phyloP scores from a whole-genome alignment of 768 basidiomycete species.

The Coprinellus aureogranulatus region DNA sequence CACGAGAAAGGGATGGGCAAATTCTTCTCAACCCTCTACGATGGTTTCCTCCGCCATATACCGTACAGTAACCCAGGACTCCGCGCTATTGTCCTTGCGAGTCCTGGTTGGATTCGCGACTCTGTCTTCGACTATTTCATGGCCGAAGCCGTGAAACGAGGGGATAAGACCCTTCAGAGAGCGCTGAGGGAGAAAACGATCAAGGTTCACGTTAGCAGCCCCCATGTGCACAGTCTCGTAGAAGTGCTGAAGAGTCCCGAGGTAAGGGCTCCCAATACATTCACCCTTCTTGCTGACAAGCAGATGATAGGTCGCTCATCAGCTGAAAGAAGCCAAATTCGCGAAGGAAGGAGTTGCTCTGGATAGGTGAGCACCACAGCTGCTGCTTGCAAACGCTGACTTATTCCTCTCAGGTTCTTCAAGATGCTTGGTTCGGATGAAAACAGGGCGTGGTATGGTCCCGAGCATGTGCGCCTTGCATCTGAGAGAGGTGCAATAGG shows the following conservation, averaged over 20 bases:
- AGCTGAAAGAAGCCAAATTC: slow-evolving; percentile 93
- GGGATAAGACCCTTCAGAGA: slow-evolving; percentile 79
- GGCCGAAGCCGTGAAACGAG: slow-evolving; percentile 72
- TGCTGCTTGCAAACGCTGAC: not conserved
- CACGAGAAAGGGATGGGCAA: slow-evolving; percentile 88
- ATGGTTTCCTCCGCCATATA: slow-evolving; percentile 86
- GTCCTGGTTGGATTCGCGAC: slow-evolving; percentile 95
- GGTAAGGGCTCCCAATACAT: slow-evolving; percentile 51
- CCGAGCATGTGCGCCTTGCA: slow-evolving; percentile 88
- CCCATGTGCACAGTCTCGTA: slow-evolving; percentile 93
- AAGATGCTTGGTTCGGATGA: slow-evolving; percentile 96
- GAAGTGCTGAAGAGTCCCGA: slow-evolving; percentile 95
- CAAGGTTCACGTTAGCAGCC: slow-evolving; percentile 87
- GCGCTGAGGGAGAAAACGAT: slow-evolving; percentile 80
- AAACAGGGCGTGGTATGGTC: slow-evolving; percentile 97
- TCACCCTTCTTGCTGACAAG: not conserved
- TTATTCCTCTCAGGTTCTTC: slow-evolving; percentile 67
- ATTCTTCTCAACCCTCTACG: slow-evolving; percentile 83
- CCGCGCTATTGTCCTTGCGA: slow-evolving; percentile 92
- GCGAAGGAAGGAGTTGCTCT: slow-evolving; percentile 89
- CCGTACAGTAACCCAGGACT: slow-evolving; percentile 72
- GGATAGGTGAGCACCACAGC: slow-evolving; percentile 59
- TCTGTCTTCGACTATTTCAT: slow-evolving; percentile 81
- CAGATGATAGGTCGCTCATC: slow-evolving; percentile 56
- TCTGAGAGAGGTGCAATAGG: slow-evolving; percentile 93